Evolutionary conservation across 139 green algal species (phyloP).

Genomic region (Chlamydomonas asymmetrica): DNA sequence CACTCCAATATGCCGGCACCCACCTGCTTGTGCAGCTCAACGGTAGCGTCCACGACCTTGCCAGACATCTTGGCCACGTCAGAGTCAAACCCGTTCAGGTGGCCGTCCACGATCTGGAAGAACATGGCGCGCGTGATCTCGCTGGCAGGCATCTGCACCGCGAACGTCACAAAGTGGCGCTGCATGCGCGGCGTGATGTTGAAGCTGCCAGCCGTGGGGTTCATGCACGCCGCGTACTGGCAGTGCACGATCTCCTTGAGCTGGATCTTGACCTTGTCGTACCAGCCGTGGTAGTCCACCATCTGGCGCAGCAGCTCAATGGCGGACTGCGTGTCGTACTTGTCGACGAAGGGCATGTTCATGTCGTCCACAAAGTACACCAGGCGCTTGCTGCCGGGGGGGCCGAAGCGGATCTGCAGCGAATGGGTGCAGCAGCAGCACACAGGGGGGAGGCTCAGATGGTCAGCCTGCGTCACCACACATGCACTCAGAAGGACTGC

Average conservation of each 20-base stretch:
- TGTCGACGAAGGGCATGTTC: constrained; percentile 92
- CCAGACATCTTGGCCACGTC: constrained; percentile 64
- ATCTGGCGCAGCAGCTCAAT: constrained; percentile 89
- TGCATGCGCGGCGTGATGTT: constrained; percentile 91
- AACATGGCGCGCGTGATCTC: constrained; percentile 78
- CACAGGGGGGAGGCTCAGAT: not conserved
- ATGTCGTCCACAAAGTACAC: constrained; percentile 94
- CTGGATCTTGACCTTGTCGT: constrained; percentile 88
- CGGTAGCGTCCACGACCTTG: constrained; percentile 83
- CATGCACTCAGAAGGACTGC: no score
- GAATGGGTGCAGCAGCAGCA: constrained; percentile 38
- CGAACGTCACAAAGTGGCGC: constrained; percentile 91
- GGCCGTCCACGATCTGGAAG: constrained; percentile 64
- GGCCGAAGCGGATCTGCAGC: constrained; percentile 86
- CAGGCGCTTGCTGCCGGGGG: constrained; percentile 68
- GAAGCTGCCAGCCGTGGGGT: constrained; percentile 89
- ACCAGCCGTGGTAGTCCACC: constrained; percentile 91
- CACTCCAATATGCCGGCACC: no score
- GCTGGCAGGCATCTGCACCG: constrained; percentile 73
- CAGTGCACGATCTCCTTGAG: constrained; percentile 87
- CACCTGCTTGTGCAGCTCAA: constrained; percentile 91
- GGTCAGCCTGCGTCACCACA: not conserved
- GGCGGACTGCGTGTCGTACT: constrained; percentile 92
- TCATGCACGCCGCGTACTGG: constrained; percentile 85
- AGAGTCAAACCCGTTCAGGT: constrained; percentile 68